Evolutionary conservation across 352 stramenopile genomes (phyloP).

Genomic region (Globisporangium iwayamae): DNA sequence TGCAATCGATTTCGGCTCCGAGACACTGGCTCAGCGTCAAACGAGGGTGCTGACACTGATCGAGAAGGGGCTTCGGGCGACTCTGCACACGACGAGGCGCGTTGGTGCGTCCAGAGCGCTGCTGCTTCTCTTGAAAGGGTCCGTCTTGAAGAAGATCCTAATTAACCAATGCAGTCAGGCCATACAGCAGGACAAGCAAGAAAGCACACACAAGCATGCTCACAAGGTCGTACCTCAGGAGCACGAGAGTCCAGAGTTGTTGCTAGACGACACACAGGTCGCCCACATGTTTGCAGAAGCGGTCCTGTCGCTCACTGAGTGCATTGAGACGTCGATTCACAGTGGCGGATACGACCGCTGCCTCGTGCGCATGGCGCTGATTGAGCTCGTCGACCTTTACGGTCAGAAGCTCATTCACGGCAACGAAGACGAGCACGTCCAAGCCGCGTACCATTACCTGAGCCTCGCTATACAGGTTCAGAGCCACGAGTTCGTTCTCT

Average conservation of each 20-base stretch:
- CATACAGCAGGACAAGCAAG: background rate
- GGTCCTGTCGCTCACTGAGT: constrained; percentile 19
- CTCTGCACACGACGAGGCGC: constrained; percentile 38
- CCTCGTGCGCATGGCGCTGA: constrained; percentile 42
- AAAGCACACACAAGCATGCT: constrained; percentile 5
- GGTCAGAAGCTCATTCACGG: constrained; percentile 34
- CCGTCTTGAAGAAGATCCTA: constrained; percentile 46
- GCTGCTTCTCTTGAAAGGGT: constrained; percentile 53
- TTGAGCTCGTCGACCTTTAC: constrained; percentile 69
- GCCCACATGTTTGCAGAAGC: constrained; percentile 13
- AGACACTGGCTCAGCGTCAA: constrained; percentile 20
- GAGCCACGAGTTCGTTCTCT: constrained; percentile 41
- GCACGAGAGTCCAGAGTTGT: background rate
- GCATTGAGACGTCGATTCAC: constrained; percentile 40
- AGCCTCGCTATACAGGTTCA: constrained; percentile 40
- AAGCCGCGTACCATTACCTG: constrained; percentile 74
- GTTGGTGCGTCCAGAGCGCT: constrained; percentile 38
- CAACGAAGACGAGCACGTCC: constrained; percentile 50
- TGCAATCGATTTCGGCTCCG: constrained; percentile 16
- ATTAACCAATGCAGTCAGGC: constrained; percentile 3
- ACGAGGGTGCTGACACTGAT: constrained; percentile 28
- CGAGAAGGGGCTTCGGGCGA: constrained; percentile 32
- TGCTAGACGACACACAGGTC: background rate
- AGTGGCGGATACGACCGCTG: constrained; percentile 55
- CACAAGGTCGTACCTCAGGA: background rate